A percentile compares a stretch with the other conserved stretches of the same genome.
Conservation (phyloP, 2,329 filamentous ascomycete genomes). For the Microdochium bolleyi region DNA sequence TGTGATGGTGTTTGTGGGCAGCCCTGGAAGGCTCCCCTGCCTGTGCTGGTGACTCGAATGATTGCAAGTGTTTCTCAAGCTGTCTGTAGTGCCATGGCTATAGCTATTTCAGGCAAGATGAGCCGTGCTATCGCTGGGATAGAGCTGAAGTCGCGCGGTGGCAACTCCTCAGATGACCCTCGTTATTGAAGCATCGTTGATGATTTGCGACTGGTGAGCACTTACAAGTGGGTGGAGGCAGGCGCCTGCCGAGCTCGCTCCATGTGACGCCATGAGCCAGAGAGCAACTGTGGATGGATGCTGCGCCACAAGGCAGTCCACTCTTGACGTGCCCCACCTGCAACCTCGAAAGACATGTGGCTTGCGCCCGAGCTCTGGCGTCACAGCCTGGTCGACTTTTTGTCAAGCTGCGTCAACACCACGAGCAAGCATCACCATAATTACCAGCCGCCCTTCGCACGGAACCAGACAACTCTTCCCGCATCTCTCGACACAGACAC, state of each 20-base stretch:
- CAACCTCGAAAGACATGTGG: neutral
- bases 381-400: neutral
- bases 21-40: neutral
- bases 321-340: neutral
- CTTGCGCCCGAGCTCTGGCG: neutral
- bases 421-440: neutral
- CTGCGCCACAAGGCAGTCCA: neutral
- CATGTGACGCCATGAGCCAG: neutral
- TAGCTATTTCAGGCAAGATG: neutral
- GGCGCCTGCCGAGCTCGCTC: neutral
- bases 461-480: neutral
- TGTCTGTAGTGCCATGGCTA: neutral
- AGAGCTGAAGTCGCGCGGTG: neutral
- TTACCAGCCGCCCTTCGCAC: neutral
- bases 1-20: neutral
- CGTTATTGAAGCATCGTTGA: neutral
- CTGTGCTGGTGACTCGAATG: too few species aligned
- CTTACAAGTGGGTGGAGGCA: neutral
- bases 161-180: too few species aligned
- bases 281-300: neutral
- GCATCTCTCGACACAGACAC: slow-evolving; percentile 7
- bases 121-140: too few species aligned
- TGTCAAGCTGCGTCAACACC: neutral
- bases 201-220: neutral
- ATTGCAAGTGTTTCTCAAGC: neutral